Evolutionary conservation across 495 filamentous ascomycete species (phyloP).

Genomic region (Aspergillus cristatus): DNA sequence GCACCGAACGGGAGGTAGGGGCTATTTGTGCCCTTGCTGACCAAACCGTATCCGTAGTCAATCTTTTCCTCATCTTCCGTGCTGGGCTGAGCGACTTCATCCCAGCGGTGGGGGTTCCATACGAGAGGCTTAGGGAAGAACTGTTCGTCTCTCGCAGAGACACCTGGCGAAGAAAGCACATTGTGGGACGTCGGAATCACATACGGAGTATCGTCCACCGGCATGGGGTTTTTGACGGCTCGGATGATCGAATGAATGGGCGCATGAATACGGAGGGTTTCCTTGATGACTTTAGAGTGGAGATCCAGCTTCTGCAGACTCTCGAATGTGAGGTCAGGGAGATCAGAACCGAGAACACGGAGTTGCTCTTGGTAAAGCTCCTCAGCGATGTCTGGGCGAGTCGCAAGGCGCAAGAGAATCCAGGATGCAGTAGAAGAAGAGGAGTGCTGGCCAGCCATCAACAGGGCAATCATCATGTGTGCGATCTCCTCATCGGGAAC

Average conservation of each 20-base stretch:
- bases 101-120: constrained; percentile 49
- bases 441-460: constrained; percentile 60
- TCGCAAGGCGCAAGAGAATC: constrained; percentile 51
- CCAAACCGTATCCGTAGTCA: constrained; percentile 39
- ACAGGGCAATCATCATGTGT: constrained; percentile 60
- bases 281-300: constrained; percentile 49
- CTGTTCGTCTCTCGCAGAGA: constrained; percentile 32
- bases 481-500: constrained; percentile 55
- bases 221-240: constrained; percentile 51
- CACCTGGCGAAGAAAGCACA: constrained; percentile 40
- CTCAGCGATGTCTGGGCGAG: constrained; percentile 45
- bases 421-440: constrained; percentile 50
- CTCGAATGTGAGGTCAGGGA: constrained; percentile 47
- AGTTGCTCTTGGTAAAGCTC: constrained; percentile 50
- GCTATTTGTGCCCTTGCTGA: constrained; percentile 44
- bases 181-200: constrained; percentile 41
- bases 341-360: constrained; percentile 39
- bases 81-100: constrained; percentile 17
- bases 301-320: constrained; percentile 43
- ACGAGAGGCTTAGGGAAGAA: constrained; percentile 37
- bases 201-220: constrained; percentile 35
- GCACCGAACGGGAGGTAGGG: constrained; percentile 50
- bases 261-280: constrained; percentile 55
- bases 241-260: constrained; percentile 57
- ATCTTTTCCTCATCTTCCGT: constrained; percentile 36